Percentiles rank a stretch among this genome's conserved stretches.
Evolutionary conservation across 169 alveolate genomes (phyloP).

Genomic region (Perkinsus marinus): DNA sequence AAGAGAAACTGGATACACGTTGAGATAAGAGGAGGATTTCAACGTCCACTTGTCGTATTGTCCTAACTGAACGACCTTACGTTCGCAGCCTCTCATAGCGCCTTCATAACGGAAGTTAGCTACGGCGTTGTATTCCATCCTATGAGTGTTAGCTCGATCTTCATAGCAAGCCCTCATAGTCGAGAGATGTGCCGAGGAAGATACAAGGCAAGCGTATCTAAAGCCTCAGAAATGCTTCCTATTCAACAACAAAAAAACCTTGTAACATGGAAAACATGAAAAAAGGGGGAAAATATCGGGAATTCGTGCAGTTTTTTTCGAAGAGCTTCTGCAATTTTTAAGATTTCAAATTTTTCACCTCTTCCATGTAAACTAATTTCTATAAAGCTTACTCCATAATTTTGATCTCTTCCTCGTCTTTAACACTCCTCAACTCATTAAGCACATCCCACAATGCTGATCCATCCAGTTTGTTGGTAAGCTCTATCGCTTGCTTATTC

Average conservation of each 20-base stretch:
- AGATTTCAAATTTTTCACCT: too few species aligned
- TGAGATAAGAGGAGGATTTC: too few species aligned
- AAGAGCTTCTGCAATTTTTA: too few species aligned
- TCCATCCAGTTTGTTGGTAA: background rate
- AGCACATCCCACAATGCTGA: background rate
- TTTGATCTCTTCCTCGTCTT: slow-evolving; percentile 3
- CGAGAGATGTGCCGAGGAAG: background rate
- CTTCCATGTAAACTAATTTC: too few species aligned
- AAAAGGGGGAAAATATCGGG: too few species aligned
- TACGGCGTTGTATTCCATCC: background rate
- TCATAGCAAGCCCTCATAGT: background rate
- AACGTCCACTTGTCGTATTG: too few species aligned
- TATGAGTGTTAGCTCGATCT: background rate
- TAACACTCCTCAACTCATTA: background rate
- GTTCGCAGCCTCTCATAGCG: background rate
- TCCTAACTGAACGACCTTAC: background rate
- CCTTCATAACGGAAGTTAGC: background rate
- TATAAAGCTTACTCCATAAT: background rate
- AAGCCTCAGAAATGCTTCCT: background rate
- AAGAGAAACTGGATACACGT: too few species aligned
- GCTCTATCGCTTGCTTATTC: background rate
- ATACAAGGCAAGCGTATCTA: background rate
- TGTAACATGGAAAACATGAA: too few species aligned
- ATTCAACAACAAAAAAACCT: too few species aligned
- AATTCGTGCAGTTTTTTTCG: too few species aligned